Conservation (phyloP, 116 monocot genomes). For the Posidonia oceanica region DNA sequence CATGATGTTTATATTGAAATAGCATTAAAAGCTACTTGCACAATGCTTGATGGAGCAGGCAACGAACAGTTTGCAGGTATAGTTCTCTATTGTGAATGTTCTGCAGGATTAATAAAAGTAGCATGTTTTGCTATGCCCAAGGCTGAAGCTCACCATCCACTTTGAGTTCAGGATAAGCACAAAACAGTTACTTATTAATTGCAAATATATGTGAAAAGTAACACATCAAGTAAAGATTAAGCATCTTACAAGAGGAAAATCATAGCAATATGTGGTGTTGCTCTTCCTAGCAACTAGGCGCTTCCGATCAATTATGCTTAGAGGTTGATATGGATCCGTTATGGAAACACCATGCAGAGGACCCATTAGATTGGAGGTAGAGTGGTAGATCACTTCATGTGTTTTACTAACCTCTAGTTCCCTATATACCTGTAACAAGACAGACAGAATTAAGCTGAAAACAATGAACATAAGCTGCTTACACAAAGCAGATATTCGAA, state of each 20-base stretch:
- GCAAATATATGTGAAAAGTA: not conserved
- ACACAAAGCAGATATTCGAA: not conserved
- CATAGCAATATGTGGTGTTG: slow-evolving; percentile 97
- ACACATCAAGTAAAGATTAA: not conserved
- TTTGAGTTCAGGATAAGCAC: no score
- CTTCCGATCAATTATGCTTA: slow-evolving; percentile 58
- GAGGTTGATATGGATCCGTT: slow-evolving; percentile 51
- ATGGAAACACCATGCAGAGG: slow-evolving; percentile 66
- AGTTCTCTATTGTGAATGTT: not conserved
- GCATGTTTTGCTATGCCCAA: no score
- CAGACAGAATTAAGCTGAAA: not conserved
- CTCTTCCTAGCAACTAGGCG: slow-evolving; percentile 68
- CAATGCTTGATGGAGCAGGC: not conserved
- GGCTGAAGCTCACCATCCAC: no score
- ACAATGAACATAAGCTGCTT: not conserved
- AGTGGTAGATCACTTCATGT: slow-evolving; percentile 66
- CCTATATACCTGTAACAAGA: slow-evolving; percentile 59
- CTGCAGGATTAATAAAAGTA: no score
- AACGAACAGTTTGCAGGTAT: not conserved
- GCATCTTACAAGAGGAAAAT: slow-evolving; percentile 73
- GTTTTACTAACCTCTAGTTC: slow-evolving; percentile 70
- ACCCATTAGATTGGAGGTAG: slow-evolving; percentile 29
- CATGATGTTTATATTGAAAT: not conserved
- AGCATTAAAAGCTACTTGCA: no score
- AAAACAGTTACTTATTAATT: not conserved